Base-by-base conservation (phyloP, 2,329 filamentous ascomycete genomes). In the Diaporthe destruens region DNA sequence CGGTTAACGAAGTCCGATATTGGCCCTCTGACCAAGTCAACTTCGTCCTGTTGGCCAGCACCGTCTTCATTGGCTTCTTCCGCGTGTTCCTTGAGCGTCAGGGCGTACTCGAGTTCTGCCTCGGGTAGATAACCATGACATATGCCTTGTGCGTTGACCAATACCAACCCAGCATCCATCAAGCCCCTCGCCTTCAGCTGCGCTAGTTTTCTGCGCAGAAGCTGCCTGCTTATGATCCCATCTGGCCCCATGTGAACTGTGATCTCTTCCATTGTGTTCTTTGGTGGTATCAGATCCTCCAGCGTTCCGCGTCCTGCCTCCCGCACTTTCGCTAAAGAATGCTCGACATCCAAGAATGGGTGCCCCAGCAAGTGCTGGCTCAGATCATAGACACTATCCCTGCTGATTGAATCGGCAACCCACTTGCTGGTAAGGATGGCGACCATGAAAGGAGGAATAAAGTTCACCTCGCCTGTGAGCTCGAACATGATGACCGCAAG, bases 401-500 rank as follows among this genome's bases (percentile, higher is more conserved):
- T 79, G 59, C 85, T 85, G 23, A 90, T 82, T 3, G 83, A 81
- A 77, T 90, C 88, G 0, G 88, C 88, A 7, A 86, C 84, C 87
- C 87, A 90, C 79, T 90, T 90, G 0, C 88, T 87, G 0, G 88
- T 84, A 7, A 90, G 81, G 71, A 90, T 90, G 8, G 88, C 87
- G 29, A 89, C 84, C 87, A 90, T 90, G 74, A 88, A 85, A 14
- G 88, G 87, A 0, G 89, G 81, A 12, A 88, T 84, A 77, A 89
- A 90, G 73, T 88, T 85, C 9, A 90, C 83, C 75, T 89, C 87
- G 51, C 88, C 88, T 0, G 88, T 90, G 9, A 90, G 82, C 77
- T 89, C 88, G 78, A 90, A 90, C 87, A 90, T 90, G 79, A 90
- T 89, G 51, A 90, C 88, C 11, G 86, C 85, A 8, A 90, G 82